Evolutionary conservation across 2,329 filamentous ascomycete species (phyloP).

Genomic region (Aspergillus brunneoviolaceus): DNA sequence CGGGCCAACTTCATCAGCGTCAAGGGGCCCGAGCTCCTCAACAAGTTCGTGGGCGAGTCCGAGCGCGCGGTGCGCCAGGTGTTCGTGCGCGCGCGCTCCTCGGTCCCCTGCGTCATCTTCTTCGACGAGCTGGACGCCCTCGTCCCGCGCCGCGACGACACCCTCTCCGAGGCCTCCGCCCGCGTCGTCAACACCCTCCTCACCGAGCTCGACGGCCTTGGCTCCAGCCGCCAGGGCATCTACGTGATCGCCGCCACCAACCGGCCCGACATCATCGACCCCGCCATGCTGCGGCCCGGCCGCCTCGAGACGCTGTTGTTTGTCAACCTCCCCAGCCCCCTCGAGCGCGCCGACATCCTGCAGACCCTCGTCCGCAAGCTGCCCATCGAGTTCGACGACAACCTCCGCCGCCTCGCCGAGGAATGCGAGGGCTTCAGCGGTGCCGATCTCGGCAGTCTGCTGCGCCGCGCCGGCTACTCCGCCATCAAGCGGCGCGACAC

Average conservation of each 20-base stretch:
- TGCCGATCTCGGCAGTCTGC: conserved; percentile 61
- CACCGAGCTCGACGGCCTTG: conserved; percentile 86
- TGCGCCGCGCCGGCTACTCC: conserved; percentile 59
- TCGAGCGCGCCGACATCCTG: conserved; percentile 83
- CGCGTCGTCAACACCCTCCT: conserved; percentile 93
- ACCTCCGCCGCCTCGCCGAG: conserved; percentile 64
- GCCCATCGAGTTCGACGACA: conserved; percentile 52
- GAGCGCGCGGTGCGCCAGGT: conserved; percentile 91
- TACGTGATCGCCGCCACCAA: conserved; percentile 96
- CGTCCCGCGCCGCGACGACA: conserved; percentile 77
- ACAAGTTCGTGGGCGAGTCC: conserved; percentile 97
- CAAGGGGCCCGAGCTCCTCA: conserved; percentile 92
- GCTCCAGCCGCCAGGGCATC: conserved; percentile 73
- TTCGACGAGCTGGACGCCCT: conserved; percentile 97
- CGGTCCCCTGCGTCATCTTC: conserved; percentile 90
- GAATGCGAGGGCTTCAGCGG: conserved; percentile 77
- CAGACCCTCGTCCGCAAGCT: conserved; percentile 60
- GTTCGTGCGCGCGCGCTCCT: conserved; percentile 82
- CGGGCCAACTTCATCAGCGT: conserved; percentile 98
- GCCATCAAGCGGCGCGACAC: conserved; percentile 52
- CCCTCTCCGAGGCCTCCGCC: conserved; percentile 75
- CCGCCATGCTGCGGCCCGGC: conserved; percentile 89
- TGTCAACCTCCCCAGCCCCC: conserved; percentile 76
- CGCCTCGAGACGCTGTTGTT: conserved; percentile 86
- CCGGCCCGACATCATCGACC: conserved; percentile 92